These are phyloP conservation scores for Nyctanthes arbortristis DNA, from an alignment of 257 asterid genomes.

Conservation along the genomic window DNA sequence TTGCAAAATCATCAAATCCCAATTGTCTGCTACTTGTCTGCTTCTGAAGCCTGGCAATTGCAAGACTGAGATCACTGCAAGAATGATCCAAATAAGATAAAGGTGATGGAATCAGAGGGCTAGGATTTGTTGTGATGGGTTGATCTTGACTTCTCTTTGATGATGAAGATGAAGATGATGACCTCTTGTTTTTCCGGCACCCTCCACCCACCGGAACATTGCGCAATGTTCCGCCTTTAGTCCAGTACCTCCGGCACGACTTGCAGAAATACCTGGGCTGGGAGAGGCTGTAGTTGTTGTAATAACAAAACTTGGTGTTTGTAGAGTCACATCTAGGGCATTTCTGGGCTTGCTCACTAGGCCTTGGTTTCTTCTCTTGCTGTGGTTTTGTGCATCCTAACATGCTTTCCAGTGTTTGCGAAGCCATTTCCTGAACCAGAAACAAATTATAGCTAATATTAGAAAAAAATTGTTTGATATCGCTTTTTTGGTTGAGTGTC, in stretches of 20 bases:
- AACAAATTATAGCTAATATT: background rate
- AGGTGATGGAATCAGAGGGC: constrained; percentile 28
- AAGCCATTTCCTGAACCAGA: constrained; percentile 57
- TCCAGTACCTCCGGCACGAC: constrained; percentile 95
- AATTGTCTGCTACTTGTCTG: constrained; percentile 41
- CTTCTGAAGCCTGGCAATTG: constrained; percentile 68
- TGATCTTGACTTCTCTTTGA: constrained; percentile 53
- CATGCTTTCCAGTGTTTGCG: constrained; percentile 85
- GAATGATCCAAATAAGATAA: constrained; percentile 41
- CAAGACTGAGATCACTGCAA: constrained; percentile 57
- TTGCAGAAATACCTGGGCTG: constrained; percentile 97
- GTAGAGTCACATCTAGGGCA: constrained; percentile 94
- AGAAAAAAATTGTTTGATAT: no score
- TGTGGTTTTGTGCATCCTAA: constrained; percentile 58
- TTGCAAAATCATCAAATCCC: constrained; percentile 30
- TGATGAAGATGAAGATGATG: constrained; percentile 52
- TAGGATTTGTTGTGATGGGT: constrained; percentile 29
- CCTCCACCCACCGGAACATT: constrained; percentile 98
- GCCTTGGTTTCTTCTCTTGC: constrained; percentile 76
- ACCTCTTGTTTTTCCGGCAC: constrained; percentile 71
- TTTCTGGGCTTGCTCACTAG: constrained; percentile 61
- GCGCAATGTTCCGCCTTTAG: constrained; percentile 88
- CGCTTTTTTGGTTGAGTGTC: no score
- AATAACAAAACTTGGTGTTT: constrained; percentile 94
- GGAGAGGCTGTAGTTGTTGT: constrained; percentile 93